These are phyloP conservation scores for Batkoa obscura DNA, from an alignment of 371 early-diverging fungal species.

Conservation along the genomic window DNA sequence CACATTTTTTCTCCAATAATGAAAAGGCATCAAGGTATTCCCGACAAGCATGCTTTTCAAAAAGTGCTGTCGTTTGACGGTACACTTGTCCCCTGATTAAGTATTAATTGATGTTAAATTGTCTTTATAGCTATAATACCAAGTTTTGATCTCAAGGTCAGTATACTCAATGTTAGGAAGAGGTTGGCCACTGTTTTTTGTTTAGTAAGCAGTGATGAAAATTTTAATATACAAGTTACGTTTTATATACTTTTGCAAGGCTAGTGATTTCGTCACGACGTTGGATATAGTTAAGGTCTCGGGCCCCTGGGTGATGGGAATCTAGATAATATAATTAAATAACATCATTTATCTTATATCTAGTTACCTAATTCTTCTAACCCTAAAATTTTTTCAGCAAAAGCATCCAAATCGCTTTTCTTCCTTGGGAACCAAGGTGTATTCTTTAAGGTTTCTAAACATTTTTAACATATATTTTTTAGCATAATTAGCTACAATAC, in stretches of 20 bases:
- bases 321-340: too few species aligned
- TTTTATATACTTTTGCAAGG: constrained; percentile 69
- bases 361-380: constrained; percentile 69
- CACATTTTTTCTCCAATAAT: constrained; percentile 79
- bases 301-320: constrained; percentile 87
- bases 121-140: too few species aligned
- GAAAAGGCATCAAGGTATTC: constrained; percentile 85
- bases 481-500: constrained; percentile 3
- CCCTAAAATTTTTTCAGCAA: constrained; percentile 79
- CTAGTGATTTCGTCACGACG: constrained; percentile 73
- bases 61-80: constrained; percentile 48
- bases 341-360: too few species aligned
- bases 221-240: too few species aligned
- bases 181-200: constrained; percentile 44
- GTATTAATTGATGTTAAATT: too few species aligned
- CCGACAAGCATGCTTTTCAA: constrained; percentile 74
- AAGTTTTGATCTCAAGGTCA: constrained; percentile 64
- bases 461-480: not conserved
- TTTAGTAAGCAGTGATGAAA: too few species aligned
- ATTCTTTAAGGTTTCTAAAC: not conserved
- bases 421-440: constrained; percentile 93
- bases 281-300: constrained; percentile 64
- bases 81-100: constrained; percentile 62
- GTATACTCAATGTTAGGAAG: constrained; percentile 78
- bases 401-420: constrained; percentile 76